phyloP scores from a whole-genome alignment of 192 early-diverging fungal genomes.

The Backusella circina region DNA sequence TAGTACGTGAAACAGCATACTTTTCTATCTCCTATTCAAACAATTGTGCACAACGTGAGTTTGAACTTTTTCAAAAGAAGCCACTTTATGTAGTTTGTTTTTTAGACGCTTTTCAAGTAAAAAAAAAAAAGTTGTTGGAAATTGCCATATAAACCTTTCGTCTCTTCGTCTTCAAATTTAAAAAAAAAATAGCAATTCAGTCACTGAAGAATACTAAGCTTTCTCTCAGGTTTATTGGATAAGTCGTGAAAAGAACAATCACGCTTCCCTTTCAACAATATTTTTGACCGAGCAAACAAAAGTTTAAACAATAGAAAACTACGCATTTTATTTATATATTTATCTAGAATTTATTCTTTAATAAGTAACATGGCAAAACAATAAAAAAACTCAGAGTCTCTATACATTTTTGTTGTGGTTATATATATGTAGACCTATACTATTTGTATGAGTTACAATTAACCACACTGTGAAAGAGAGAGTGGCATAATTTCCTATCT shows the following conservation, averaged over 20 bases:
- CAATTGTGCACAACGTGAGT: background rate
- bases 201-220: background rate
- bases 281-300: background rate
- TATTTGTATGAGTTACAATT: background rate
- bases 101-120: background rate
- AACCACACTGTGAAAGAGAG: background rate
- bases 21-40: constrained; percentile 2
- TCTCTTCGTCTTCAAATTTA: background rate
- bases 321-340: background rate
- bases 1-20: background rate
- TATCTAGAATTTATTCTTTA: background rate
- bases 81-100: background rate
- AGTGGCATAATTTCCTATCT: background rate
- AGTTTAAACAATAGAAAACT: background rate
- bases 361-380: background rate
- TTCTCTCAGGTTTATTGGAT: background rate
- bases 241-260: background rate
- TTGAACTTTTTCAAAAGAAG: background rate
- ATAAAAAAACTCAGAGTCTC: background rate
- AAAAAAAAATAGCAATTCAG: background rate
- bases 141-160: background rate
- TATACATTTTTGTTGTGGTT: background rate
- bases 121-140: background rate
- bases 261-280: background rate
- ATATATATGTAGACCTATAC: background rate